Evolutionary conservation across 345 rosid species (phyloP).

Genomic region (Laguncularia racemosa): DNA sequence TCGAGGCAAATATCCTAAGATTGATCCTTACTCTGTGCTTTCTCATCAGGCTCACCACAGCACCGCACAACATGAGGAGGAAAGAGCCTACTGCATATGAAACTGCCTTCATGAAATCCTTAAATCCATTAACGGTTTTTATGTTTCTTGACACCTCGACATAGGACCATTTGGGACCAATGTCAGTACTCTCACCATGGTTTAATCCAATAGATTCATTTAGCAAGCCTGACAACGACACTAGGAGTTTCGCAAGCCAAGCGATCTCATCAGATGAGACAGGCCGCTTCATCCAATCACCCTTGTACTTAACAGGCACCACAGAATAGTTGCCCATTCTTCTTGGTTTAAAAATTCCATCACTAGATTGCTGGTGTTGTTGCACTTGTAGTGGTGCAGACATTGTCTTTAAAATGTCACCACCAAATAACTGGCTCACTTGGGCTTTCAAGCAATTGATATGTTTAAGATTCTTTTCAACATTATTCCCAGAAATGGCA

Average conservation of each 20-base stretch:
- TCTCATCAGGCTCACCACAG: constrained; percentile 43
- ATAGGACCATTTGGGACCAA: constrained; percentile 34
- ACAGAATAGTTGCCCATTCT: constrained; percentile 38
- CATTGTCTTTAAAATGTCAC: constrained; percentile 38
- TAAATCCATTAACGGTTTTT: constrained; percentile 27
- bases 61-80: constrained; percentile 34
- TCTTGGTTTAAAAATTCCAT: constrained; percentile 75
- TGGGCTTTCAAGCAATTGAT: constrained; percentile 51
- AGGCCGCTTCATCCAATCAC: constrained; percentile 90
- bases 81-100: constrained; percentile 31
- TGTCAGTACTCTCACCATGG: constrained; percentile 22
- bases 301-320: constrained; percentile 46
- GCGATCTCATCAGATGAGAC: constrained; percentile 69
- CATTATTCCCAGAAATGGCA: constrained; percentile 40
- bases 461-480: constrained; percentile 29
- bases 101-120: constrained; percentile 35
- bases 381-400: constrained; percentile 31
- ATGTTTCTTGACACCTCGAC: constrained; percentile 39
- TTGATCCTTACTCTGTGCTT: constrained; percentile 56
- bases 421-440: constrained; percentile 53
- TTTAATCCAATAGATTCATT: constrained; percentile 61
- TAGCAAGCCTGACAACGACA: constrained; percentile 54
- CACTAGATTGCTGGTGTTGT: constrained; percentile 35
- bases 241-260: constrained; percentile 69
- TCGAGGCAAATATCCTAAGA: constrained; percentile 74